Conservation (phyloP, 164 flowering plant genomes). For the Macadamia integrifolia region DNA sequence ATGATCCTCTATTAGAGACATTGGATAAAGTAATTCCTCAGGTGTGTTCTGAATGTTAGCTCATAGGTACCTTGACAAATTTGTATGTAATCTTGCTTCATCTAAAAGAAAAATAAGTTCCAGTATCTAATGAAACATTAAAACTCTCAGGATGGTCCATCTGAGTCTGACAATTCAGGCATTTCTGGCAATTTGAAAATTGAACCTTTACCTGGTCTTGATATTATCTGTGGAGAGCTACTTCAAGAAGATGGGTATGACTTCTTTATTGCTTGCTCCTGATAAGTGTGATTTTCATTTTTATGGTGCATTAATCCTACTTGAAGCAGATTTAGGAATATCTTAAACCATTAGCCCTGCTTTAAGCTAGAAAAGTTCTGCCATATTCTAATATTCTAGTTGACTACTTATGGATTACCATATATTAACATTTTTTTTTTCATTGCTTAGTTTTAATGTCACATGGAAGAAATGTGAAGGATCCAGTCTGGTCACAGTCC, state of each 20-base stretch:
- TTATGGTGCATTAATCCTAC: too few relatives aligned
- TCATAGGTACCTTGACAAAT: background rate
- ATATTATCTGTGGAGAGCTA: conserved; percentile 66
- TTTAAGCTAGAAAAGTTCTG: too few relatives aligned
- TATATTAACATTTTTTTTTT: too few relatives aligned
- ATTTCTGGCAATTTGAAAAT: conserved; percentile 21
- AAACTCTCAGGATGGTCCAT: conserved; percentile 36
- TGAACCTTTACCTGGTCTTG: conserved; percentile 89
- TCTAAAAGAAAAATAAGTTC: background rate
- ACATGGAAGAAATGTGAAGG: too few relatives aligned
- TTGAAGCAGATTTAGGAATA: too few relatives aligned
- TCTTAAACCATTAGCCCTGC: too few relatives aligned
- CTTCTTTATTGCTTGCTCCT: conserved; percentile 2
- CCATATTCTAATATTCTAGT: too few relatives aligned
- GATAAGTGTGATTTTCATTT: background rate
- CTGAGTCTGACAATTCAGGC: conserved; percentile 22
- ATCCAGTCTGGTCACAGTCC: too few relatives aligned
- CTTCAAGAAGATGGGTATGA: conserved; percentile 81
- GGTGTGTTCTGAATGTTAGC: conserved; percentile 29
- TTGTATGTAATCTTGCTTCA: conserved; percentile 1
- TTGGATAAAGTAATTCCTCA: conserved; percentile 85
- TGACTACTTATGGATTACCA: too few relatives aligned
- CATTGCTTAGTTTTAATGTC: too few relatives aligned
- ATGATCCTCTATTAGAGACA: conserved; percentile 87
- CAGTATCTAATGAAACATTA: background rate